Evolutionary conservation across 2,329 filamentous ascomycete genomes (phyloP).

Genomic region (Gnomoniopsis sp.): DNA sequence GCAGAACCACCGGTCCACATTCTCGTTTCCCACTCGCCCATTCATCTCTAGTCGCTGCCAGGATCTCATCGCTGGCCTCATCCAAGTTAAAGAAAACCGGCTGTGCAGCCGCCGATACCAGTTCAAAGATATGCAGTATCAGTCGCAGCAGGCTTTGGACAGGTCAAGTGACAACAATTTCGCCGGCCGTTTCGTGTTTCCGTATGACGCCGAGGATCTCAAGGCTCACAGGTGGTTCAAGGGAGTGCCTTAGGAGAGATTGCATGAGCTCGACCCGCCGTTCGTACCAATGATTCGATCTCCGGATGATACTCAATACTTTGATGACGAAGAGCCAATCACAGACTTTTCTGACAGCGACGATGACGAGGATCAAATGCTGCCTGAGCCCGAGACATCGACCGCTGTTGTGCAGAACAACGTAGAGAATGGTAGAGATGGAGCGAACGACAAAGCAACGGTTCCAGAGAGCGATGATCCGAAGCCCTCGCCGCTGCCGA

Average conservation of each 20-base stretch:
- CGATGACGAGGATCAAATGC: conserved; percentile 19
- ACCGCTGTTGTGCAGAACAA: not conserved
- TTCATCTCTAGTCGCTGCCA: conserved; percentile 68
- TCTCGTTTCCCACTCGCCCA: conserved; percentile 67
- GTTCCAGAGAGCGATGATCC: not conserved
- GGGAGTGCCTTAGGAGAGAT: conserved; percentile 70
- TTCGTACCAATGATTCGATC: conserved; percentile 72
- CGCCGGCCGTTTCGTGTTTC: conserved; percentile 64
- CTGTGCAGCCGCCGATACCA: conserved; percentile 75
- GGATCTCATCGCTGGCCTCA: conserved; percentile 69
- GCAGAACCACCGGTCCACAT: conserved; percentile 60
- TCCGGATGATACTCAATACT: conserved; percentile 79
- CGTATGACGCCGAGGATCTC: conserved; percentile 84
- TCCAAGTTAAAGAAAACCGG: conserved; percentile 71
- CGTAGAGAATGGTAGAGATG: conserved; percentile 1
- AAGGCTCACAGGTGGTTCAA: conserved; percentile 85
- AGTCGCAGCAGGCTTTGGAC: conserved; percentile 7
- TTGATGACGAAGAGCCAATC: conserved; percentile 76
- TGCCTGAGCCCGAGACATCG: not conserved
- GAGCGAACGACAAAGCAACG: not conserved
- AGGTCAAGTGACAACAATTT: conserved; percentile 27
- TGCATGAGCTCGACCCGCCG: conserved; percentile 70
- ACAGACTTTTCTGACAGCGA: conserved; percentile 57
- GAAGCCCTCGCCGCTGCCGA: conserved; percentile 1
- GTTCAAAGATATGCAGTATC: conserved; percentile 52